Evolutionary conservation across 2,329 filamentous ascomycete genomes (phyloP).

Genomic region (Epichloe glyceriae): DNA sequence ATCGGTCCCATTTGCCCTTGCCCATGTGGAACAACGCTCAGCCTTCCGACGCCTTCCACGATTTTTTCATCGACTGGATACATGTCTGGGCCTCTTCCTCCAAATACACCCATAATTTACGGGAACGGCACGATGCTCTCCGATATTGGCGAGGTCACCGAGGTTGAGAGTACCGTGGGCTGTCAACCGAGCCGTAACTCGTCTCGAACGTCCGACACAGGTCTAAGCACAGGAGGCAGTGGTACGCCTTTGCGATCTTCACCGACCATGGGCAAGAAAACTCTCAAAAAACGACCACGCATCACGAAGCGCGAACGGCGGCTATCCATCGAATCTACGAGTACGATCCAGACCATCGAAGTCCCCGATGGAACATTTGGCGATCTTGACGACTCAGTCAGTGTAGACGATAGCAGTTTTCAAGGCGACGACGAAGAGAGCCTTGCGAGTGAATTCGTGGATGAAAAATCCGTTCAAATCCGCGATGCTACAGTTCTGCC

Average conservation of each 20-base stretch:
- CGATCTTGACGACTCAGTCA: conserved; percentile 49
- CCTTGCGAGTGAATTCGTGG: conserved; percentile 42
- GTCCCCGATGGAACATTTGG: conserved; percentile 37
- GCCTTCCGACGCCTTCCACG: conserved; percentile 25
- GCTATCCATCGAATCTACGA: conserved; percentile 45
- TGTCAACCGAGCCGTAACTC: conserved; percentile 26
- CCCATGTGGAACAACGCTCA: conserved; percentile 39
- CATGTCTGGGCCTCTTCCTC: conserved; percentile 31
- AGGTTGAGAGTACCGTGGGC: conserved; percentile 38
- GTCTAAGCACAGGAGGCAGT: conserved; percentile 18
- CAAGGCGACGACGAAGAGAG: conserved; percentile 58
- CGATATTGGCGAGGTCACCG: conserved; percentile 47
- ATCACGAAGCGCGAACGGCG: conserved; percentile 34
- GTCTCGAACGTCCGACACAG: conserved; percentile 18
- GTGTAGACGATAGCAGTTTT: conserved; percentile 51
- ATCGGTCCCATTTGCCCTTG: conserved; percentile 37
- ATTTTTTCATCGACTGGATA: conserved; percentile 27
- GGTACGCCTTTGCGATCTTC: conserved; percentile 26
- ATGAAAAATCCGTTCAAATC: conserved; percentile 26
- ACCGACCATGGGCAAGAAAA: conserved; percentile 30
- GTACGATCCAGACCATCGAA: conserved; percentile 41
- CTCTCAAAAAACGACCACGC: conserved; percentile 32
- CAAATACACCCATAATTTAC: conserved; percentile 53
- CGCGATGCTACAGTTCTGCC: conserved; percentile 7
- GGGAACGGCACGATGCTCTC: conserved; percentile 58